Evolutionary conservation across 257 asterid species (phyloP).

Genomic region (Pogostemon cablin): DNA sequence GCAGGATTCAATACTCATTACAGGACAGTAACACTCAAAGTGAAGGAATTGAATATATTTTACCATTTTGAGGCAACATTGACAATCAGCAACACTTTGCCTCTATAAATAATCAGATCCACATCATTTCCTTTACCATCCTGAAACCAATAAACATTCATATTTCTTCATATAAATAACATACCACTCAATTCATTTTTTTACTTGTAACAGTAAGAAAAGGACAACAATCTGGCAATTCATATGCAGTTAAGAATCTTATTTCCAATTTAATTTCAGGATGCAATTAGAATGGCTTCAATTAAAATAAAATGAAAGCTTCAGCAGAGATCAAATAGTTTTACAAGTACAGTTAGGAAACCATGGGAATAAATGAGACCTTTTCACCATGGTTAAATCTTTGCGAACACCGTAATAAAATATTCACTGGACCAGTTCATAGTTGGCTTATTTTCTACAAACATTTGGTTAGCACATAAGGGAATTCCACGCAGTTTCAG

Average conservation of each 20-base stretch:
- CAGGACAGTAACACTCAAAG: not conserved
- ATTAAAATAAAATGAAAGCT: not conserved
- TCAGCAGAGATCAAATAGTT: too few relatives aligned
- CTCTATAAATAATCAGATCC: slow-evolving; percentile 46
- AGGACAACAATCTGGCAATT: not conserved
- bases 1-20: not conserved
- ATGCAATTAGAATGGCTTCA: not conserved
- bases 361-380: not conserved
- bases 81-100: slow-evolving; percentile 56
- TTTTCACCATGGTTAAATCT: too few relatives aligned
- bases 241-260: not conserved
- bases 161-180: not conserved
- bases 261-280: not conserved
- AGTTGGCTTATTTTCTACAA: not conserved
- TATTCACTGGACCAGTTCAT: too few relatives aligned
- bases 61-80: slow-evolving; percentile 86
- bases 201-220: not conserved
- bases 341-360: not conserved
- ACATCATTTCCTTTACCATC: slow-evolving; percentile 51
- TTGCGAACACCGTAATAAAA: too few relatives aligned
- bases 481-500: not conserved
- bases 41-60: not conserved
- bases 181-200: not conserved
- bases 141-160: slow-evolving; percentile 38
- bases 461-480: not conserved